Base-by-base conservation (phyloP, 257 asterid species). In the Parsonsia alboflavescens region DNA sequence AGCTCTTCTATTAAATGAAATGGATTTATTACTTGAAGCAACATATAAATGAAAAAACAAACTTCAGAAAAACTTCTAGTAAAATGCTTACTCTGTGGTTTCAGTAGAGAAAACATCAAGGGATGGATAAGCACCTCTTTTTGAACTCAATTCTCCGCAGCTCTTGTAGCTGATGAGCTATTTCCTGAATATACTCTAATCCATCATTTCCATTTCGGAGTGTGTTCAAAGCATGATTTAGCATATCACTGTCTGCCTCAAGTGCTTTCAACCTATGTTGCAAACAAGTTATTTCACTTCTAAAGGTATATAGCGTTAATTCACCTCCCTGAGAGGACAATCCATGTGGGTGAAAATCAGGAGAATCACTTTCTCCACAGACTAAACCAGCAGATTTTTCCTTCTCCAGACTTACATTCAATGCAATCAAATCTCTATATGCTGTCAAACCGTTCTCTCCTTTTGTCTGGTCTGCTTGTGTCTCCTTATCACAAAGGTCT, bases 101-200 rank as follows among this genome's bases (percentile, higher is more conserved):
- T 26, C 22, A 42, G 70, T 63, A 57, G 24, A 30, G 52, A 48
- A 75, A 54, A 42, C 28, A 75, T 77, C 72, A 77, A 66, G 68
- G 71, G 28, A 80, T 52, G 52, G 76, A 77, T 17, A 81, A 54
- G 56, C 76, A 76, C 76, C 81, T 71, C 70, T 73, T 72, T 50
- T 57, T 75, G 75, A 70, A 73, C 49, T 80, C 84, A 22, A 75
- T 53, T 62, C 78, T 78, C 70, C 82, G 73, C 63, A 86, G 62
- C 75, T 82, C 90, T 71, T 82, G 85, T 64, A 89, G 80, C 76
- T 79, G 90, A 75, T 71, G 81, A 75, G 93, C 85, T 73, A 86
- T 79, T 61, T 84, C 92, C 54, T 75, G 89, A 64, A 87, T 80
- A 58, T 85, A 79, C 61, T 80, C 75, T 17, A 81, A 66, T 57